Evolutionary conservation across 345 rosid genomes (phyloP).

Genomic region (Arabis alpina): DNA sequence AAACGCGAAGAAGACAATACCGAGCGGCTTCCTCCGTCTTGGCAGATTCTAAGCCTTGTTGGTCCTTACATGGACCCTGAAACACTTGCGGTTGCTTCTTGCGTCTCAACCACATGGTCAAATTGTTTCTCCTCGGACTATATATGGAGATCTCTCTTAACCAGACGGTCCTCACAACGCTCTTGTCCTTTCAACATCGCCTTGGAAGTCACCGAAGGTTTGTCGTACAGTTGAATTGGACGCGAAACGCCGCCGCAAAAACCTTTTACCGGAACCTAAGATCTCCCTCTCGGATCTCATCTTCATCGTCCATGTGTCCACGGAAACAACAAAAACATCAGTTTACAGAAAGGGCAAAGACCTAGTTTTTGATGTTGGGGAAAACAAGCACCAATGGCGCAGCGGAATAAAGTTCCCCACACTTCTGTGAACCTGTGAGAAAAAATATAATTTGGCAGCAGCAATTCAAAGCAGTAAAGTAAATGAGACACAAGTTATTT

Average conservation of each 20-base stretch:
- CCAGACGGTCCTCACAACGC: conserved; percentile 7
- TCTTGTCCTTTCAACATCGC: conserved; percentile 1
- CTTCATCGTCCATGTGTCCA: conserved; percentile 23
- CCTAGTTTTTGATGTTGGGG: conserved; percentile 4
- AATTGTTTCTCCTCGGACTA: conserved; percentile 24
- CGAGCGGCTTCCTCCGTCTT: conserved; percentile 18
- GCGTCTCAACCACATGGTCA: conserved; percentile 35
- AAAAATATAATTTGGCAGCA: no score
- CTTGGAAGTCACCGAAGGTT: background rate
- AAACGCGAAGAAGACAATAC: conserved; percentile 7
- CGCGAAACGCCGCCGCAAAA: conserved; percentile 34
- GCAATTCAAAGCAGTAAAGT: no score
- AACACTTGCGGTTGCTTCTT: conserved; percentile 28
- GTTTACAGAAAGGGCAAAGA: conserved; percentile 17
- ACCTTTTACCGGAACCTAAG: background rate
- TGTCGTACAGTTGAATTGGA: conserved; percentile 9
- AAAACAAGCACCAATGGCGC: no score
- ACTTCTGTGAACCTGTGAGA: no score
- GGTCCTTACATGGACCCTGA: conserved; percentile 26
- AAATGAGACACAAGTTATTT: no score
- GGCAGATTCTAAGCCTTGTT: conserved; percentile 23
- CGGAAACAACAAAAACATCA: background rate
- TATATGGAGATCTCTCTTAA: conserved; percentile 21
- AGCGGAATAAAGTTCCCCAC: no score
- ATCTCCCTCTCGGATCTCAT: conserved; percentile 25